Base-by-base conservation (phyloP, 2,329 filamentous ascomycete genomes). In the Tolypocladium sp. region DNA sequence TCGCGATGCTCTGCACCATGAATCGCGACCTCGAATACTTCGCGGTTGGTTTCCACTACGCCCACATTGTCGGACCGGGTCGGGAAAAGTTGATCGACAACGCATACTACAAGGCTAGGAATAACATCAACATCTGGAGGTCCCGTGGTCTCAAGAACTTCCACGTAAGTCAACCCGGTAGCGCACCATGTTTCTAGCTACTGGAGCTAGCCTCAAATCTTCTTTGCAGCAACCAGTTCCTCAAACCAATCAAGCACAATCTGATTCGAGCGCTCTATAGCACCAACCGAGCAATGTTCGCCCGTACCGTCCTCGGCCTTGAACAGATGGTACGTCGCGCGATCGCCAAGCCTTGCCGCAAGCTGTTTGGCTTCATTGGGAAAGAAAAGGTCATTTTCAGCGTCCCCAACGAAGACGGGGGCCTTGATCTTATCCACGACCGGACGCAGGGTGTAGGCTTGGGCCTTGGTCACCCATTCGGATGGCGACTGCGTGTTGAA, bases 401-500 rank as follows among this genome's bases (percentile, higher is more conserved):
- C 63, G 10, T 65, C 63, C 1, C 57, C 64, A 10, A 67, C 60
- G 41, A 65, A 66, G 13, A 65, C 55, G 4, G 66, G 62, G 33
- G 58, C 55, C 27, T 59, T 63, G 33, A 69, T 64, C 53, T 65
- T 60, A 20, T 63, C 51, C 7, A 60, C 56, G 3, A 68, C 59
- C 0, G 58, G 54, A 9, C 63, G 58, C 17, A 68, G 38, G 2
- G 52, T 65, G 59, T 64, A 67, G 15, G 60, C 35, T n/a, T 63
- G 57, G 7, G 56, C 37, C 15, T 51, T 13, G n/a, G 49, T 59
- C n/a, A 63, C 42, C 55, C 59, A 68, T 30, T 66, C 62, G 25
- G 61, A 64, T 4, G 65, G 58, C 1, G 63, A 64, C 35, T 57
- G 42, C 3, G 59, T 59, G 46, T 67, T 66, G 60, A 68, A 69